phyloP scores from a whole-genome alignment of 345 rosid genomes.

The Citrus sp. region DNA sequence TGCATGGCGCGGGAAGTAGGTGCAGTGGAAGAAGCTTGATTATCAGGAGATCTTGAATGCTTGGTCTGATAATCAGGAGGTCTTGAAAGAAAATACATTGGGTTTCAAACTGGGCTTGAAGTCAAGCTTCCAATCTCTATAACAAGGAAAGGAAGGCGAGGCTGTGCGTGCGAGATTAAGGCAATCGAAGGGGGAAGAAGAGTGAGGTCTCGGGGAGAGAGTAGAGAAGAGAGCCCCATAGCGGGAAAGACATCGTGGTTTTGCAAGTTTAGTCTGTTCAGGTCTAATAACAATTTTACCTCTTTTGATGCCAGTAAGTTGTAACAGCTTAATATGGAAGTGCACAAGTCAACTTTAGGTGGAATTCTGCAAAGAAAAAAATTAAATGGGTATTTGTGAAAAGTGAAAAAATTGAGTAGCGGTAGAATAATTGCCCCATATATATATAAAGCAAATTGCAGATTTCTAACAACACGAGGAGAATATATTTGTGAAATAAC shows the following conservation, averaged over 20 bases:
- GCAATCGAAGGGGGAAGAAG: constrained; percentile 50
- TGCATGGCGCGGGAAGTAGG: constrained; percentile 19
- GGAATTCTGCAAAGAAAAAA: too few species aligned
- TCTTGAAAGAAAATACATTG: constrained; percentile 30
- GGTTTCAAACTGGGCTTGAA: constrained; percentile 55
- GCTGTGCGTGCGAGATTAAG: constrained; percentile 51
- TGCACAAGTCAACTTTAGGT: too few species aligned
- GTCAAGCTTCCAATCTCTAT: constrained; percentile 67
- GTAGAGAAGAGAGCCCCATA: too few species aligned
- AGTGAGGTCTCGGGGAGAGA: constrained; percentile 37
- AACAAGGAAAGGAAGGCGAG: constrained; percentile 76
- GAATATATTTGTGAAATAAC: too few species aligned
- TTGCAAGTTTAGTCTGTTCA: neutral
- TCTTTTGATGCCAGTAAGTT: too few species aligned
- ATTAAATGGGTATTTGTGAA: too few species aligned
- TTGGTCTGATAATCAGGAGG: constrained; percentile 58
- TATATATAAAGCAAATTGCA: too few species aligned
- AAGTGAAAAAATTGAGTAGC: too few species aligned
- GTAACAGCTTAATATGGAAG: too few species aligned
- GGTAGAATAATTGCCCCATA: too few species aligned
- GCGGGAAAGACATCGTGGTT: constrained; percentile 70
- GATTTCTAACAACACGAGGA: too few species aligned
- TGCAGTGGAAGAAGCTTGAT: constrained; percentile 47
- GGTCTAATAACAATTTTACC: too few species aligned
- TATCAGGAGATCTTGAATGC: constrained; percentile 71